Evolutionary conservation across 208 protist genomes (phyloP), one percentile per base, ranked within the genome.

Genomic region (Leishmania tropica): DNA sequence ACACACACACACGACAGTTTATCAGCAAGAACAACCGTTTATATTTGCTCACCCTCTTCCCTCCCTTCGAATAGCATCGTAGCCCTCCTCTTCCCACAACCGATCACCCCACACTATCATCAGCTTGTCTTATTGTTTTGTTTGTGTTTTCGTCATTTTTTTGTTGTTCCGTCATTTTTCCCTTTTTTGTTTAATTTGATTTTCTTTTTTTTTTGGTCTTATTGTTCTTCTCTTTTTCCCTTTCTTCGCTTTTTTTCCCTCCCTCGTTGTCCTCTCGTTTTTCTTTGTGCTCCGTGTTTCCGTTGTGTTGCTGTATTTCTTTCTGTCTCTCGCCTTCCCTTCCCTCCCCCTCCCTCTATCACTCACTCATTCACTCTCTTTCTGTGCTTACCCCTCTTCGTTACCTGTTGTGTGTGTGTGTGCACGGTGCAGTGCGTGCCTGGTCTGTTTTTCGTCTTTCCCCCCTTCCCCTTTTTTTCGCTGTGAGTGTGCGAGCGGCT

Each of bases 341-440:
- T 48, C 28, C 62, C 17, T 24, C 10, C 45, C n/a, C 48, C 15
- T 54, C 11, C 40, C 40, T 70, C 24, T n/a, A 71, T 74, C 68
- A 76, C 78, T 64, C 78, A 75, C 81, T 82, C 76, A 60, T 10
- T 21, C 31, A 72, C 71, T 35, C 71, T 35, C 24, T 56, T 21
- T n/a, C 10, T 76, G 31, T 58, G 51, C n/a, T n/a, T 76, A 35
- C 42, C 17, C 17, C 31, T 13, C 48, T 17, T 62, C 35, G 72
- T 62, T 60, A 45, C 45, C 35, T 42, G 40, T n/a, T 48, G 68
- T 28, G 65, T 71, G 65, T 73, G 68, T 51, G 68, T 31, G 72
- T 19, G 51, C 72, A 35, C 40, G n/a, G 28, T 6, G 19, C 68
- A 51, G 35, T 73, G 17, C 21, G 35, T 35, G 68, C 19, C 68